phyloP scores from a whole-genome alignment of 805 yeast genomes.

The Metschnikowia peoriensis region DNA sequence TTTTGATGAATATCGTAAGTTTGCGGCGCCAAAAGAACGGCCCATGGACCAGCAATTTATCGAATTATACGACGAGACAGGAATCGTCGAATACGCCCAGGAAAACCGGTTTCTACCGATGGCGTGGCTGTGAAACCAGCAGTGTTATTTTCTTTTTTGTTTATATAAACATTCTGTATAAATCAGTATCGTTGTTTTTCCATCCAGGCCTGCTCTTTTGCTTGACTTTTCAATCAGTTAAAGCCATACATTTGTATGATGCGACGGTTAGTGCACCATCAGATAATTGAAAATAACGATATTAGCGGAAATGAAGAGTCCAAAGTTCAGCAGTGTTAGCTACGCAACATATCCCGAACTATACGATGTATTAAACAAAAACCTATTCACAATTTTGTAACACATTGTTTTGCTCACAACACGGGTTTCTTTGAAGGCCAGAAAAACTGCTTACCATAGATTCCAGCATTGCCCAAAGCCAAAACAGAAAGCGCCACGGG shows the following conservation, averaged over 20 bases:
- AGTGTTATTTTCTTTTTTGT: background rate
- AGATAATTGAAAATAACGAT: too few species aligned
- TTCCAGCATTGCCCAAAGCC: constrained; percentile 59
- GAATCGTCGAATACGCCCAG: constrained; percentile 54
- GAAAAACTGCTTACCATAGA: constrained; percentile 72
- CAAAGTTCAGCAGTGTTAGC: too few species aligned
- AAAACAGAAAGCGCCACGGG: constrained; percentile 58
- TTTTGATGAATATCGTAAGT: constrained; percentile 91
- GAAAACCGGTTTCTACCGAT: constrained; percentile 63
- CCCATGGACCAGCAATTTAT: constrained; percentile 95
- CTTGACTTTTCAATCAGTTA: too few species aligned
- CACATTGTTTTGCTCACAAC: background rate
- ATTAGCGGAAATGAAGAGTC: too few species aligned
- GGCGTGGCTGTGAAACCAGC: constrained; percentile 48
- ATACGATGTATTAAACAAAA: background rate
- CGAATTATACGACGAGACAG: constrained; percentile 75
- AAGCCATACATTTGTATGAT: too few species aligned
- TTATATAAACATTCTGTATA: background rate
- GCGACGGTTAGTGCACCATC: too few species aligned
- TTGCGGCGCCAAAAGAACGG: constrained; percentile 92
- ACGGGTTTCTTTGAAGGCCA: constrained; percentile 28
- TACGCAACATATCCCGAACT: background rate
- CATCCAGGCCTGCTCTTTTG: background rate
- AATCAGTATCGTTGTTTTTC: background rate
- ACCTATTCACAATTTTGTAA: background rate